phyloP scores from a whole-genome alignment of 495 filamentous ascomycete genomes.

The Penicillium cinerascens region DNA sequence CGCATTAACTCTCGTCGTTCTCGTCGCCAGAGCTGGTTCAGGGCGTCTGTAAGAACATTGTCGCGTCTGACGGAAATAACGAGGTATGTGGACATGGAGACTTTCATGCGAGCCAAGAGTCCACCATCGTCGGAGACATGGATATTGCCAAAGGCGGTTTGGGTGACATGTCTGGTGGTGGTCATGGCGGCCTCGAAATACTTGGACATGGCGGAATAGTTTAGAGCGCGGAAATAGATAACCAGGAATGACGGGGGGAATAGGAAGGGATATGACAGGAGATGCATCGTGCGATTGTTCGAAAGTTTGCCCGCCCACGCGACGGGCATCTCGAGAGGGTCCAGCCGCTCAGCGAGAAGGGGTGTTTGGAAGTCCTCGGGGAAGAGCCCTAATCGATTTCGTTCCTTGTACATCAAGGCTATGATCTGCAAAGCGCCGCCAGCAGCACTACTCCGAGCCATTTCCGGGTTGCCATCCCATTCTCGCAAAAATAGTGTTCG shows the following conservation, averaged over 20 bases:
- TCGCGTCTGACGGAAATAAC: slow-evolving; percentile 72
- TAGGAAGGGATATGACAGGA: slow-evolving; percentile 78
- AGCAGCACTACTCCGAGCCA: slow-evolving; percentile 61
- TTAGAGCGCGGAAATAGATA: slow-evolving; percentile 85
- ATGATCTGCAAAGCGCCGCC: slow-evolving; percentile 74
- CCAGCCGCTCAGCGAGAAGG: slow-evolving; percentile 73
- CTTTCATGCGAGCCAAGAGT: slow-evolving; percentile 59
- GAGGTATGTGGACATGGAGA: slow-evolving; percentile 66
- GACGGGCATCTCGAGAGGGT: slow-evolving; percentile 69
- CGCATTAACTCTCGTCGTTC: slow-evolving; percentile 77
- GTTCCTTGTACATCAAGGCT: slow-evolving; percentile 64
- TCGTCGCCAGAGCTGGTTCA: slow-evolving; percentile 84
- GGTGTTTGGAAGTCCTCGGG: slow-evolving; percentile 69
- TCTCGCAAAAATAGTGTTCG: slow-evolving; percentile 68
- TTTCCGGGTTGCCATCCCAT: slow-evolving; percentile 72
- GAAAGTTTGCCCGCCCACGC: slow-evolving; percentile 58
- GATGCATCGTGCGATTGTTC: slow-evolving; percentile 64
- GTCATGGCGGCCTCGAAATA: slow-evolving; percentile 68
- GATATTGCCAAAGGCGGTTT: slow-evolving; percentile 50
- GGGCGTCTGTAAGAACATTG: slow-evolving; percentile 68
- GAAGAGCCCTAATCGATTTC: slow-evolving; percentile 58
- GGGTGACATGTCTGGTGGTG: slow-evolving; percentile 55
- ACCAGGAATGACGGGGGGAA: slow-evolving; percentile 71
- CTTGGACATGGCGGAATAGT: slow-evolving; percentile 76
- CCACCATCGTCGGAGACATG: slow-evolving; percentile 41